A percentile compares a stretch with the other conserved stretches of the same genome.
These are phyloP conservation scores for Psilocybe cyanescens DNA, from an alignment of 768 basidiomycete genomes.

Conservation along the genomic window DNA sequence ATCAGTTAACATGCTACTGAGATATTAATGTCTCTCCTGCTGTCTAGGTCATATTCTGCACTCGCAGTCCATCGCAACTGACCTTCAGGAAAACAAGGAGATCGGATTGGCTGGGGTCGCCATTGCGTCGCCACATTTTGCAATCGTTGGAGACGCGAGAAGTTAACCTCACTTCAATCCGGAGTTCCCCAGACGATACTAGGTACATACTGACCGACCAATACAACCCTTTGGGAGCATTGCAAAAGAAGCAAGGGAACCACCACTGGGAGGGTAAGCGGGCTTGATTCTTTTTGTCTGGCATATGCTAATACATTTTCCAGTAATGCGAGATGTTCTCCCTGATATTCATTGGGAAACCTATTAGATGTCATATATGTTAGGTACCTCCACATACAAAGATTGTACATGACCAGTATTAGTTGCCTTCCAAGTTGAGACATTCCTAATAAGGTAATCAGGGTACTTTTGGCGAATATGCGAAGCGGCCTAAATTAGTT, in stretches of 20 bases:
- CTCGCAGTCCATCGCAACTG: constrained; percentile 52
- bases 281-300: constrained; percentile 1
- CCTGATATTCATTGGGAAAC: constrained; percentile 79
- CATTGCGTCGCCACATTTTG: constrained; percentile 66
- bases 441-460: constrained; percentile 8
- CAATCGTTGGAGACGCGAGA: constrained; percentile 55
- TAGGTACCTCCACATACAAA: background rate
- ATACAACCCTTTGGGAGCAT: constrained; percentile 61
- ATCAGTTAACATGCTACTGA: background rate
- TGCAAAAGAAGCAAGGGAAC: constrained; percentile 67
- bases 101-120: constrained; percentile 72
- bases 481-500: background rate
- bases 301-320: constrained; percentile 8
- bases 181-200: constrained; percentile 39
- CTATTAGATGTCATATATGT: constrained; percentile 44
- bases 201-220: constrained; percentile 65
- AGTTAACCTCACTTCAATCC: constrained; percentile 48
- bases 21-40: background rate
- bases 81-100: constrained; percentile 58
- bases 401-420: background rate
- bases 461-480: background rate
- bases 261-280: constrained; percentile 79
- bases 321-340: constrained; percentile 82
- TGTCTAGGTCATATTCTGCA: constrained; percentile 82
- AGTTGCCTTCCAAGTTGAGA: background rate